Conservation (phyloP, 257 asterid genomes). For the Scutellaria baicalensis region DNA sequence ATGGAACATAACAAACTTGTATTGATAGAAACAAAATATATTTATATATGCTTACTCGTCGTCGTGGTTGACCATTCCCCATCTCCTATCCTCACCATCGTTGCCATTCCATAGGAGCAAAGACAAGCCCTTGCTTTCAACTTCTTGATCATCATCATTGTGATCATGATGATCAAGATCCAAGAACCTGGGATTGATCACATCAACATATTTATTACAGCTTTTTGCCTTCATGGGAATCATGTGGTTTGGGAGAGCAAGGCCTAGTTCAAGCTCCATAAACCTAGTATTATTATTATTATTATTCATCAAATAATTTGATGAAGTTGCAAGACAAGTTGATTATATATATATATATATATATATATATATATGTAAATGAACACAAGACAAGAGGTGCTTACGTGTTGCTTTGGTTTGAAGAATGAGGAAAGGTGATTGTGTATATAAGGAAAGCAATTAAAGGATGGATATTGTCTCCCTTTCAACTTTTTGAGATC, state of each 20-base stretch:
- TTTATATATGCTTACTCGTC: constrained; percentile 25
- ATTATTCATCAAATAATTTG: too few species aligned
- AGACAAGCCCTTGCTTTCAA: constrained; percentile 20
- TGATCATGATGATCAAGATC: too few species aligned
- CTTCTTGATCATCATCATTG: not conserved
- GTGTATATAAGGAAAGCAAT: not conserved
- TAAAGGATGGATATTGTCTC: not conserved
- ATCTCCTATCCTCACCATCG: constrained; percentile 17
- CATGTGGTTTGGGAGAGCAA: constrained; percentile 36
- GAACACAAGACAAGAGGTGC: too few species aligned
- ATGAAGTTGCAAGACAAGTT: not conserved
- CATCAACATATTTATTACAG: not conserved
- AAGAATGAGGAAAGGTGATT: constrained; percentile 6
- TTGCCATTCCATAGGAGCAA: constrained; percentile 43
- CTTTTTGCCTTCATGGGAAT: not conserved
- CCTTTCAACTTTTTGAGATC: too few species aligned
- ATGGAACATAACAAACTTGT: too few species aligned
- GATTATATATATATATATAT: too few species aligned
- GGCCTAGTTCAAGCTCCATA: constrained; percentile 67
- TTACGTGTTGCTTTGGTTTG: constrained; percentile 5
- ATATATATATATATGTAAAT: too few species aligned
- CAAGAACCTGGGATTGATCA: not conserved
- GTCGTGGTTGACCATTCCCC: not conserved
- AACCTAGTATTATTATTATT: not conserved
- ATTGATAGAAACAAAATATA: too few species aligned